phyloP scores from a whole-genome alignment of 768 basidiomycete genomes.

The Kwoniella dejecticola region DNA sequence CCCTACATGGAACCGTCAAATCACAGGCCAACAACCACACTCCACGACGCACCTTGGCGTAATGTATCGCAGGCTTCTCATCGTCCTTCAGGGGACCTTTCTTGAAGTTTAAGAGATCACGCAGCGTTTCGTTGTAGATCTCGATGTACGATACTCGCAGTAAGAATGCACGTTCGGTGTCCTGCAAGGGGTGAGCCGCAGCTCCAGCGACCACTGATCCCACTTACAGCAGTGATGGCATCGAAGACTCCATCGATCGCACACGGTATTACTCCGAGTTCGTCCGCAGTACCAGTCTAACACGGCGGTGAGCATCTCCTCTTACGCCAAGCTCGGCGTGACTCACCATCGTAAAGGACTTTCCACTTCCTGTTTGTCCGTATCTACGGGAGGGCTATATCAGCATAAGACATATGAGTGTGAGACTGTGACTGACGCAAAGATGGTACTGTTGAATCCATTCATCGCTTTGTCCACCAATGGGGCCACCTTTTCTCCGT shows the following conservation, averaged over 20 bases:
- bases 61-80: slow-evolving; percentile 51
- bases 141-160: slow-evolving; percentile 54
- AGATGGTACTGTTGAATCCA: slow-evolving; percentile 55
- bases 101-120: slow-evolving; percentile 50
- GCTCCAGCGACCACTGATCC: neutral
- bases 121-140: slow-evolving; percentile 54
- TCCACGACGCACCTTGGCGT: slow-evolving; percentile 47
- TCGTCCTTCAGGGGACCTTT: slow-evolving; percentile 45
- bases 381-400: slow-evolving; percentile 30
- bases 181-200: slow-evolving; percentile 27
- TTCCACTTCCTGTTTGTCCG: slow-evolving; percentile 54
- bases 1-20: slow-evolving; percentile 30
- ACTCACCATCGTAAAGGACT: slow-evolving; percentile 50
- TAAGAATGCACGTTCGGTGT: slow-evolving; percentile 48
- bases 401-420: neutral
- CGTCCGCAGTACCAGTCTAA: slow-evolving; percentile 44
- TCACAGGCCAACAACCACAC: neutral
- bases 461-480: slow-evolving; percentile 54
- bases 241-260: slow-evolving; percentile 54
- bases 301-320: neutral
- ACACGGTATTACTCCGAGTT: slow-evolving; percentile 54
- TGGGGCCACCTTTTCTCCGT: slow-evolving; percentile 44
- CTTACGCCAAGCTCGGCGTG: neutral
- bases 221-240: slow-evolving; percentile 50
- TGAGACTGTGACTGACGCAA: slow-evolving; percentile 39